Evolutionary conservation across 2,329 filamentous ascomycete genomes (phyloP).

Genomic region (Alternaria conjuncta): DNA sequence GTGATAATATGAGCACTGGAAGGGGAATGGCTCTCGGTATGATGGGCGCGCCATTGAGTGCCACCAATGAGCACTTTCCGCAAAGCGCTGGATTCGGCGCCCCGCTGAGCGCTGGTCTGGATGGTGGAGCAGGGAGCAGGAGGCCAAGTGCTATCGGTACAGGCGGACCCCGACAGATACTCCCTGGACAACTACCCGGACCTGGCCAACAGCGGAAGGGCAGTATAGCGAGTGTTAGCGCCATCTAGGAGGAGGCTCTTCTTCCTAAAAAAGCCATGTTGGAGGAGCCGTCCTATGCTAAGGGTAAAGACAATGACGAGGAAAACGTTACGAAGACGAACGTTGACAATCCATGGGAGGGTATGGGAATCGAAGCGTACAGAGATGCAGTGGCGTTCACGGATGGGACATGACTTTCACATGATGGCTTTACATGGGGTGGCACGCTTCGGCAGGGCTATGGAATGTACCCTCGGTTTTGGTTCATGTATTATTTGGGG

Average conservation of each 20-base stretch:
- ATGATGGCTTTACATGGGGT: not conserved
- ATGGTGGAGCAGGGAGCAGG: slow-evolving; percentile 32
- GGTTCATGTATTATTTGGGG: not conserved
- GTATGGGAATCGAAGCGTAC: not conserved
- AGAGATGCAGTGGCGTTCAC: not conserved
- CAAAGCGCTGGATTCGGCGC: slow-evolving; percentile 35
- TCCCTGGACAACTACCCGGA: slow-evolving; percentile 41
- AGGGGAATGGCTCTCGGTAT: slow-evolving; percentile 37
- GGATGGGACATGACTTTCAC: not conserved
- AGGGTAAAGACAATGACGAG: not conserved
- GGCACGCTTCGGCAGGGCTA: not conserved
- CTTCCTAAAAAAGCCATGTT: not conserved
- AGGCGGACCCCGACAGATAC: slow-evolving; percentile 44
- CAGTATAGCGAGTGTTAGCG: slow-evolving; percentile 4
- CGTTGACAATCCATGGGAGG: not conserved
- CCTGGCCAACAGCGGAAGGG: slow-evolving; percentile 5
- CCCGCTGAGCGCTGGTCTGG: slow-evolving; percentile 41
- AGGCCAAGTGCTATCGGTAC: slow-evolving; percentile 40
- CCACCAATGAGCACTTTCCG: slow-evolving; percentile 40
- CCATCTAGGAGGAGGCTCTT: not conserved
- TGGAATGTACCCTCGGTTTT: not conserved
- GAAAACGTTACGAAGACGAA: not conserved
- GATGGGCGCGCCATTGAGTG: slow-evolving; percentile 40
- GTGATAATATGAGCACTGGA: slow-evolving; percentile 30
- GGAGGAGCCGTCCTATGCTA: not conserved